These are phyloP conservation scores for Stemphylium lycopersici DNA, from an alignment of 2,329 filamentous ascomycete genomes.

Conservation along the genomic window DNA sequence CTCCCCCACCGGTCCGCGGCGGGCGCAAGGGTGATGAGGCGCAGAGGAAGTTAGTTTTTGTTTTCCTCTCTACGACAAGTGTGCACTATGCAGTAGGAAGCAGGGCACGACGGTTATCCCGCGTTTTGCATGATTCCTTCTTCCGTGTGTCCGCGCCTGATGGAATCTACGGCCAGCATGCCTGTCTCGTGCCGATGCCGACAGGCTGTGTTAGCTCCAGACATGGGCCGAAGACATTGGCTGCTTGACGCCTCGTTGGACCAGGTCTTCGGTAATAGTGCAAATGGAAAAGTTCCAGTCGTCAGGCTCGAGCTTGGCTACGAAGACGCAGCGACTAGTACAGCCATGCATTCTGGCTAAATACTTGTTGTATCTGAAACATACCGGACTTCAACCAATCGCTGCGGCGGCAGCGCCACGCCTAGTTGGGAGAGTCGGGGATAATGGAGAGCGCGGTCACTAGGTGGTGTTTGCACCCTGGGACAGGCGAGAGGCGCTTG, in stretches of 20 bases:
- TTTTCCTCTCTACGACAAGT: neutral
- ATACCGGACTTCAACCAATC: slow-evolving; percentile 11
- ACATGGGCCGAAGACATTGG: neutral
- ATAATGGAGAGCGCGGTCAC: slow-evolving; percentile 7
- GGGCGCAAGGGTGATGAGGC: slow-evolving; percentile 6
- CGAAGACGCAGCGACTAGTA: neutral
- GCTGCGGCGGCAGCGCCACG: neutral
- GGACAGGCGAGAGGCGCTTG: slow-evolving; percentile 13
- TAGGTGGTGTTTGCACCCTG: slow-evolving; percentile 11
- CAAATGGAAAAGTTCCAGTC: neutral
- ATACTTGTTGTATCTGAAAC: slow-evolving; percentile 17
- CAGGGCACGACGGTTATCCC: slow-evolving; percentile 3
- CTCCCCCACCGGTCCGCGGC: slow-evolving; percentile 5
- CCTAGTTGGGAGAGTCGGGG: neutral
- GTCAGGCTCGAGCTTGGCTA: slow-evolving; percentile 1
- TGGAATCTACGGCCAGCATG: neutral
- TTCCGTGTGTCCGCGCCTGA: neutral
- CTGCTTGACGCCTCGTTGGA: slow-evolving; percentile 2
- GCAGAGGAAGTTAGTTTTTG: neutral
- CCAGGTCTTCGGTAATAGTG: slow-evolving; percentile 12
- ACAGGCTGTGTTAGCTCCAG: slow-evolving; percentile 3
- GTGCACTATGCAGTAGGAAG: neutral
- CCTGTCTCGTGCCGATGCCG: slow-evolving; percentile 6
- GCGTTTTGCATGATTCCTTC: slow-evolving; percentile 7
- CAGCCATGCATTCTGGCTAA: slow-evolving; percentile 17